Evolutionary conservation across 371 early-diverging fungal species (phyloP), one percentile per base, ranked within the genome.

Genomic region (Rhizopus sp.): DNA sequence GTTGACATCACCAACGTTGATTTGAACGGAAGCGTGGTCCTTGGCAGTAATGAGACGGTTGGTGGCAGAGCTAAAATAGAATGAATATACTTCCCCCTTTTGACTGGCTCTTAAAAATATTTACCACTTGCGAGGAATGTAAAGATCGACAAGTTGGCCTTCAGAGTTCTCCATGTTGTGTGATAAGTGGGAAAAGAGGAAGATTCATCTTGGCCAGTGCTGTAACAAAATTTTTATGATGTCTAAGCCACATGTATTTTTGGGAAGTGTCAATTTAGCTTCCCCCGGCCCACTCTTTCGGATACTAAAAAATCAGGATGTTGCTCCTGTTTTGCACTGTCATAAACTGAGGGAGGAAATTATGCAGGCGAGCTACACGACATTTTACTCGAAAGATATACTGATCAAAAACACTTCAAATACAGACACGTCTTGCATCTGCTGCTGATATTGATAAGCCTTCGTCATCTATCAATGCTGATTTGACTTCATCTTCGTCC

Each of bases 21-120:
- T 88, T 85, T 97, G 99, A 78, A 98, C 93, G 46, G 96, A 89
- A 55, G 97, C 93, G 88, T 98, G 99, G 86, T 98, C 99, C 89
- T 97, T 74, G 64, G 77, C 75, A 62, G 74, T 74, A 63, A 79
- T 79, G 57, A 77, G 67, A 63, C 75, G 77, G 73, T 75, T 77
- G 62, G 80, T 77, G 70, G 80, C 77, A 55, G 77, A 77, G 68
- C 77, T 77, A 64, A 44, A 38, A 55, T 45, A 34, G 52, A 57
- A 48, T 2, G 45, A 34, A 42, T 63, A 30, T 33, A 30, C 13
- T 8, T n/a, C 15, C 16, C 3, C n/a, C 16, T 7, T 30, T 31
- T 55, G 8, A 52, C 53, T 38, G 7, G 32, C 50, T 37, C 17
- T 37, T 50, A 42, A 39, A 42, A 31, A 47, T 54, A 72, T 81